These are phyloP conservation scores for Ziziphus jujuba DNA, from an alignment of 306 rosid genomes.

Conservation along the genomic window DNA sequence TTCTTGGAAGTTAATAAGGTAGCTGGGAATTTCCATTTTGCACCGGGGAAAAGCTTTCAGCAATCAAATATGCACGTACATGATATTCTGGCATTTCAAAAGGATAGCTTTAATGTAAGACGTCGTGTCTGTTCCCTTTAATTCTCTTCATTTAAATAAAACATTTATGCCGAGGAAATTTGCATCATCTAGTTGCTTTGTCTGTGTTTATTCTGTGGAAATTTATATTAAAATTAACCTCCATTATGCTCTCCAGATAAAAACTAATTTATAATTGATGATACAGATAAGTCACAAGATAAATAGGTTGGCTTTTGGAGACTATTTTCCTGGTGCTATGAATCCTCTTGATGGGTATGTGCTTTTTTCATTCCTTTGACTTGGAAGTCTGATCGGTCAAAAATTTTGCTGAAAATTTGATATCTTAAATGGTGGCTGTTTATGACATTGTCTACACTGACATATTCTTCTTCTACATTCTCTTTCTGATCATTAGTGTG, in stretches of 20 bases:
- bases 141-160: background rate
- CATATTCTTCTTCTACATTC: conserved; percentile 12
- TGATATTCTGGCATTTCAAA: conserved; percentile 88
- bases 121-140: conserved; percentile 17
- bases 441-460: conserved; percentile 1
- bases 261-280: conserved; percentile 18
- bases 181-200: background rate
- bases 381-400: conserved; percentile 15
- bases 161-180: background rate
- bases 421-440: background rate
- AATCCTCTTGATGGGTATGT: conserved; percentile 89
- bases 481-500: conserved; percentile 52
- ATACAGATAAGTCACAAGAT: conserved; percentile 85
- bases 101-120: conserved; percentile 93
- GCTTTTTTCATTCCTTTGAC: conserved; percentile 23
- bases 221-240: background rate
- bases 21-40: conserved; percentile 97
- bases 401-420: conserved; percentile 11
- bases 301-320: conserved; percentile 82
- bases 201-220: background rate
- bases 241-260: conserved; percentile 14
- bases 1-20: conserved; percentile 96
- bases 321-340: conserved; percentile 87
- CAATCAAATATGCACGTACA: conserved; percentile 92
- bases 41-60: conserved; percentile 98